Evolutionary conservation across 1,284 basidiomycete genomes (phyloP).

Genomic region (Lentinula novae-zelandiae): DNA sequence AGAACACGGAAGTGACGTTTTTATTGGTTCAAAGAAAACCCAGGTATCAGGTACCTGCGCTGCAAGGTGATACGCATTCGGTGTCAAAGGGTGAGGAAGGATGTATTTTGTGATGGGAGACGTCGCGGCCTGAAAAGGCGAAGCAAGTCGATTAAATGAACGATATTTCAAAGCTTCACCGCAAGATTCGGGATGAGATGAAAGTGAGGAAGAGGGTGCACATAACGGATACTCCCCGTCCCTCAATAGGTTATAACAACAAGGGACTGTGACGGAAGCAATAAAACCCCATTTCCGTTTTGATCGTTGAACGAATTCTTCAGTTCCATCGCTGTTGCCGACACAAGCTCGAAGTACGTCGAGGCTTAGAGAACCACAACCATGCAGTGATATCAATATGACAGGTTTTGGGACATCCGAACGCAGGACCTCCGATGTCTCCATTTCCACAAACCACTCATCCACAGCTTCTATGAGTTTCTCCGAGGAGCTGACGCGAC

Average conservation of each 20-base stretch:
- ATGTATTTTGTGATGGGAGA: neutral
- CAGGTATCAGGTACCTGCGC: constrained; percentile 40
- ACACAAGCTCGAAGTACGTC: constrained; percentile 40
- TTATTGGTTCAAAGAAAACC: constrained; percentile 18
- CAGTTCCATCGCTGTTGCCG: constrained; percentile 11
- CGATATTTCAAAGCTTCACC: too few species aligned
- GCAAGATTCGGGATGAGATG: neutral
- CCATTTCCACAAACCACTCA: constrained; percentile 34
- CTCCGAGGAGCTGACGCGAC: neutral
- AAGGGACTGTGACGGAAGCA: constrained; percentile 44
- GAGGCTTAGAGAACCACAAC: constrained; percentile 45
- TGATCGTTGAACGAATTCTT: neutral
- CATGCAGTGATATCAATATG: constrained; percentile 63
- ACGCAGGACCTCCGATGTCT: neutral
- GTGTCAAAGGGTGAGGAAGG: constrained; percentile 21
- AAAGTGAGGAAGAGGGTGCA: neutral
- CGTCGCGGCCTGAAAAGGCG: neutral
- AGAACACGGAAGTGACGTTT: neutral
- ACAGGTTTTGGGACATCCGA: constrained; percentile 34
- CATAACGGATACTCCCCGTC: constrained; percentile 22
- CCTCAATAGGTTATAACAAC: constrained; percentile 49
- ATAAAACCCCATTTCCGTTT: constrained; percentile 31
- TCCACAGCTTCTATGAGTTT: constrained; percentile 23
- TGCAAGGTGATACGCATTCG: constrained; percentile 56
- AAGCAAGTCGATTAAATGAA: neutral